phyloP scores from a whole-genome alignment of 2,329 filamentous ascomycete genomes.

The Juglanconis oblonga region DNA sequence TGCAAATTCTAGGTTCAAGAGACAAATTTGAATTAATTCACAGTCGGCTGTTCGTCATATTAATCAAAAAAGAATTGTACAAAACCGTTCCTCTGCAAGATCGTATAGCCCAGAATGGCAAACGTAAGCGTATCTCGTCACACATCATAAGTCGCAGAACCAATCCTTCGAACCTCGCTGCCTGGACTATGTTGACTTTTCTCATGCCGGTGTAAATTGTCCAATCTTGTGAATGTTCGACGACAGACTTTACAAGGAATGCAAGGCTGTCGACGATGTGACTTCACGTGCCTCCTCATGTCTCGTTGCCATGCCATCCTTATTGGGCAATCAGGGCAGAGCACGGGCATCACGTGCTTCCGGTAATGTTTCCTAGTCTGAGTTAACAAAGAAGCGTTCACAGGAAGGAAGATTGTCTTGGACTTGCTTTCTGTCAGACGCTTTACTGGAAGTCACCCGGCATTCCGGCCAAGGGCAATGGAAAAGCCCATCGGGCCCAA shows the following conservation, averaged over 20 bases:
- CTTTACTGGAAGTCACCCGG: rapidly evolving
- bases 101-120: no score
- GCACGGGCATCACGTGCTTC: background rate
- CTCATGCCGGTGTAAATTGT: background rate
- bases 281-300: background rate
- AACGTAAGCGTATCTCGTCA: no score
- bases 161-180: no score
- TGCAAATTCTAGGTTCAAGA: no score
- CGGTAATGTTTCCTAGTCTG: background rate
- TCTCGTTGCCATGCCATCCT: background rate
- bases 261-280: background rate
- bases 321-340: background rate
- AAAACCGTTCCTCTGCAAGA: no score
- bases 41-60: no score
- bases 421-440: background rate
- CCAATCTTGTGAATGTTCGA: background rate
- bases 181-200: background rate
- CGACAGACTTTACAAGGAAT: background rate
- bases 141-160: no score
- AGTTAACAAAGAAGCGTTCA: background rate
- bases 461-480: background rate
- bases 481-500: background rate
- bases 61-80: no score
- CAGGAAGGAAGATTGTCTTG: background rate
- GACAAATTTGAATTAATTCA: no score